These are phyloP conservation scores for Aspergillus uvarum DNA, from an alignment of 2,329 filamentous ascomycete genomes.

Conservation along the genomic window DNA sequence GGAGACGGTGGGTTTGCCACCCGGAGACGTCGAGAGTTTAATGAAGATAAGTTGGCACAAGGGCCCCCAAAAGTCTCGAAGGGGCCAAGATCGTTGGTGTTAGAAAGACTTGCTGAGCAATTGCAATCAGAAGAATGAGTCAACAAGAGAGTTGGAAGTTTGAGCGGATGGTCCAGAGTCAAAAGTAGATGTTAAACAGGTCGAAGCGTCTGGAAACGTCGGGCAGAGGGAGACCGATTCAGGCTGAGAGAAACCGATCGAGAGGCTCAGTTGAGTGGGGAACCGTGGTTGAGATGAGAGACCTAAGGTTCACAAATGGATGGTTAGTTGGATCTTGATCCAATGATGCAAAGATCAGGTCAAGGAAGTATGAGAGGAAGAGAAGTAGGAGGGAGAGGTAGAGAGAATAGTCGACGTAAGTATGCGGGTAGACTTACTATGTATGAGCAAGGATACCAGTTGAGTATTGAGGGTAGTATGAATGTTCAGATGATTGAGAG, in stretches of 20 bases:
- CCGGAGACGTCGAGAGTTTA: slow-evolving; percentile 28
- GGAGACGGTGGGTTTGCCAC: slow-evolving; percentile 29
- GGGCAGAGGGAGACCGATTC: slow-evolving; percentile 1
- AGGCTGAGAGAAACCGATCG: not conserved
- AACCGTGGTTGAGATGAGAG: slow-evolving; percentile 6
- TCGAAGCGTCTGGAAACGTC: slow-evolving; percentile 34
- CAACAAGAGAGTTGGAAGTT: not conserved
- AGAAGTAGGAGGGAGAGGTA: not conserved
- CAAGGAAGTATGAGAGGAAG: not conserved
- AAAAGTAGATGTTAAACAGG: slow-evolving; percentile 1
- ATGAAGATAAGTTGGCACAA: slow-evolving; percentile 27
- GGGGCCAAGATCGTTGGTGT: slow-evolving; percentile 18
- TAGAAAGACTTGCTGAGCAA: not conserved
- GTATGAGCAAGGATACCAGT: not conserved
- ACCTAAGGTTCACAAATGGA: slow-evolving; percentile 6
- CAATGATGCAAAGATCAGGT: slow-evolving; percentile 5
- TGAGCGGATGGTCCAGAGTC: slow-evolving; percentile 12
- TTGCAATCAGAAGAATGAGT: slow-evolving; percentile 2
- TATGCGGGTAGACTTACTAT: slow-evolving; percentile 8
- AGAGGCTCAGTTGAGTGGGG: slow-evolving; percentile 2
- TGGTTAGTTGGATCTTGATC: slow-evolving; percentile 11
- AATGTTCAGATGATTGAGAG: not conserved
- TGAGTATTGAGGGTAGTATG: not conserved
- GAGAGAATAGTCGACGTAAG: not conserved
- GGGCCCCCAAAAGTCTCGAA: slow-evolving; percentile 23